Evolutionary conservation across 1,139 yeast genomes (phyloP).

Genomic region (Saccharomyces hybrid): DNA sequence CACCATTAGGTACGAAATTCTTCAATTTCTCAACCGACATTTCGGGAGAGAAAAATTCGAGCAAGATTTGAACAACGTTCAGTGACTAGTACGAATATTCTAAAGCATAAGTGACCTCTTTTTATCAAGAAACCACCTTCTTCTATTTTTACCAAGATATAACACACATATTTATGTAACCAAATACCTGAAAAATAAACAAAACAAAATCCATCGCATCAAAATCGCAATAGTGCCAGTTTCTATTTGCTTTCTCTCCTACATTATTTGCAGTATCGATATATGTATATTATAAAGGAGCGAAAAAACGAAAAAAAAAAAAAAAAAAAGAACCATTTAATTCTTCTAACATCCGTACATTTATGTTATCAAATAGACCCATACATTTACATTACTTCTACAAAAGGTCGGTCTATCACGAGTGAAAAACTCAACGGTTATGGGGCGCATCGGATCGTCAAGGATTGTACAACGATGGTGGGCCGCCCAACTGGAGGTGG

Average conservation of each 20-base stretch:
- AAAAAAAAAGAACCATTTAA: no score
- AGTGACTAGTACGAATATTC: neutral
- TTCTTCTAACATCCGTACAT: neutral
- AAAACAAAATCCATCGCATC: neutral
- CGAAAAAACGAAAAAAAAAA: neutral
- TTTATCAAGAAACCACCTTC: neutral
- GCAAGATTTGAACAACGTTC: neutral
- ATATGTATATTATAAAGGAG: neutral
- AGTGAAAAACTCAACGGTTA: no score
- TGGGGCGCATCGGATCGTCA: neutral
- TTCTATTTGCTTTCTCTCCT: neutral
- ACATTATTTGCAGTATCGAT: neutral
- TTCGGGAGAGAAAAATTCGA: slow-evolving; percentile 8
- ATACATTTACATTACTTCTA: neutral
- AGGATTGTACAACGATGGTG: neutral
- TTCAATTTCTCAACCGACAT: slow-evolving; percentile 23
- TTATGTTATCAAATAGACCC: neutral
- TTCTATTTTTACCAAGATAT: neutral
- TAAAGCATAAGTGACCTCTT: neutral
- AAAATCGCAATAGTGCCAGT: neutral
- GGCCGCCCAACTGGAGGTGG: neutral
- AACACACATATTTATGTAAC: neutral
- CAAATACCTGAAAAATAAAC: neutral
- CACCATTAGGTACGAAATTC: slow-evolving; percentile 25
- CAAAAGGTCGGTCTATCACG: no score